Evolutionary conservation across 805 yeast genomes (phyloP), one percentile per base, ranked within the genome.

Genomic region (Wickerhamomyces subpelliculosus): DNA sequence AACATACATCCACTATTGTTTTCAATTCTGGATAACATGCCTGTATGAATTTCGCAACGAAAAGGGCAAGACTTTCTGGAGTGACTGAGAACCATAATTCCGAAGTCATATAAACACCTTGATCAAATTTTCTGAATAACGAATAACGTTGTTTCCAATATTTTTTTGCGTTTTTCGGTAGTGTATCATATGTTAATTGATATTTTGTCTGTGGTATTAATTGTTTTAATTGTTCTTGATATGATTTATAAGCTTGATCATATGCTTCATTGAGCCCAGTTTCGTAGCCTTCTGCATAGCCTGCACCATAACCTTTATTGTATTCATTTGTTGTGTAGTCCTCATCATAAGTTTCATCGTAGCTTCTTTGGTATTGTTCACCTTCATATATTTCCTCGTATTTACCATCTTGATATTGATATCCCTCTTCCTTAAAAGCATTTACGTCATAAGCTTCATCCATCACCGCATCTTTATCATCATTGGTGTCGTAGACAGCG

Each of bases 41-140:
- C 36, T 63, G 57, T 14, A 80, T 58, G 40, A 75, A 69, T 38
- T 70, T 66, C 0, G 88, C 82, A 0, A 72, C 58, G 48, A 75
- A 77, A 6, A 62, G 59, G 1, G 96, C 93, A 1, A 84, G 62
- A 2, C 57, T 50, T 51, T 89, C 97, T 0, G 95, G 89, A 0
- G 97, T 89, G 5, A 87, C 95, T 39, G 90, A 80, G 57, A 69
- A 89, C 93, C 95, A 84, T 36, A 87, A 67, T 52, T 82, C 93
- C 13, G 73, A 64, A 1, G 83, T 81, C 64, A 89, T 65, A 37
- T 67, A 67, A 2, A 87, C 68, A 0, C 93, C 90, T 7, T 76
- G 71, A 50, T 84, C 86, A 47, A 68, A 83, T 44, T 61, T 65
- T 6, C 75, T 62, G 54, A 88, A 88, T 9, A 88, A 54, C 13